Conservation (phyloP, 108 stramenopile genomes). For the Mediolabrus comicus region DNA sequence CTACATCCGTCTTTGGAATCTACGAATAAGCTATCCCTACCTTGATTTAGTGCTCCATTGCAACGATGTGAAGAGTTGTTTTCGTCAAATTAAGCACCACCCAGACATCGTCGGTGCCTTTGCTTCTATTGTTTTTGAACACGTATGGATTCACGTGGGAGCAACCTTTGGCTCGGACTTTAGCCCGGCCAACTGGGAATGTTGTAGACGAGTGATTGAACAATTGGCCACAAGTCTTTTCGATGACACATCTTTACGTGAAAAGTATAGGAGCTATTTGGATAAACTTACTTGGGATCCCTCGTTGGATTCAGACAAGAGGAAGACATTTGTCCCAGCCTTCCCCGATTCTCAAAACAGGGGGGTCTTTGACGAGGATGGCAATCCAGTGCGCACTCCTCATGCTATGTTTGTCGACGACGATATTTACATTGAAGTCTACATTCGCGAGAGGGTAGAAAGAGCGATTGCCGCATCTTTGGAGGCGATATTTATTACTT, state of each 20-base stretch:
- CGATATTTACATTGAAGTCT: constrained; percentile 5
- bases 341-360: neutral
- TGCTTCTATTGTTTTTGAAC: neutral
- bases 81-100: constrained; percentile 8
- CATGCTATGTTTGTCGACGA: no score
- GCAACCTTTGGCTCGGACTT: neutral
- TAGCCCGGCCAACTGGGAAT: neutral
- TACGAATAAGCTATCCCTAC: neutral
- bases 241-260: no score
- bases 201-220: neutral
- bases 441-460: neutral
- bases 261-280: neutral
- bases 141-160: neutral
- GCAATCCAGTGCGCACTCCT: neutral
- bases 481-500: constrained; percentile 1
- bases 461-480: no score
- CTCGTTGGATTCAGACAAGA: no score
- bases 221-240: no score
- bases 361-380: constrained; percentile 7
- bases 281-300: no score
- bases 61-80: constrained; percentile 7
- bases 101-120: neutral
- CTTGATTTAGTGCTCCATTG: neutral
- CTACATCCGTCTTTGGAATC: neutral
- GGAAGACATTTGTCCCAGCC: neutral